A percentile compares a stretch with the other conserved stretches of the same genome.
These are phyloP conservation scores for Rhodotorula kratochvilovae DNA, from an alignment of 768 basidiomycete species.

Conservation along the genomic window DNA sequence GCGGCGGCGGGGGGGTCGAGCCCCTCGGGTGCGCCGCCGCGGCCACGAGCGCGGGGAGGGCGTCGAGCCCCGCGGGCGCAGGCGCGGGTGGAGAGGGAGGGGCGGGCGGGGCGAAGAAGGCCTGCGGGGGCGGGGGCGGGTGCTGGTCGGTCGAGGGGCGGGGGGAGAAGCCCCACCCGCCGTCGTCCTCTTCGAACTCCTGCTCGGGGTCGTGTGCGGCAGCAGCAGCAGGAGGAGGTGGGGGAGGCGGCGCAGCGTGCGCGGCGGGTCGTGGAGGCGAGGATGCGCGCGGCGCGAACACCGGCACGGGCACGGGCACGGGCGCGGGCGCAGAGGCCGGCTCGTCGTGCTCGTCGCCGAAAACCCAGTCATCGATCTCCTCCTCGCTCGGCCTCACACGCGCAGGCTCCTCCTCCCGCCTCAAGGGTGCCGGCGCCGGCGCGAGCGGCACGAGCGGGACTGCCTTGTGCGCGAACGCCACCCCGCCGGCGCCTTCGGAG, in stretches of 20 bases:
- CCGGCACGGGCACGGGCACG: not conserved
- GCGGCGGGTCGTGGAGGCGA: not conserved
- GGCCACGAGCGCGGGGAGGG: too few species aligned
- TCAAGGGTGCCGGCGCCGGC: not conserved
- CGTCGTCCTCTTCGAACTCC: not conserved
- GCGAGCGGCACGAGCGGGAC: not conserved
- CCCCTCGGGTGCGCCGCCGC: too few species aligned
- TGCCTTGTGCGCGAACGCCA: not conserved
- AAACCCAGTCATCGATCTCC: conserved; percentile 20
- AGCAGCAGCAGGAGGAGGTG: too few species aligned
- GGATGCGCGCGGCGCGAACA: not conserved
- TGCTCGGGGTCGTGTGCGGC: too few species aligned
- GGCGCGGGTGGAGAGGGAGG: too few species aligned
- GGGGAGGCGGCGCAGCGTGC: too few species aligned
- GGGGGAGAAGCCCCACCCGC: not conserved
- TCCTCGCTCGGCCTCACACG: not conserved
- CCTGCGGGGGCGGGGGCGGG: too few species aligned
- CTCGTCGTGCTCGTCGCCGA: conserved; percentile 8
- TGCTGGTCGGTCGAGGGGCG: not conserved
- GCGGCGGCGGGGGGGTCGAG: too few species aligned
- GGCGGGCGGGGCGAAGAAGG: too few species aligned
- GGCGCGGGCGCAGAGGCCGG: too few species aligned
- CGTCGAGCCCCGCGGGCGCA: too few species aligned
- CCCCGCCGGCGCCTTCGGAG: not conserved
- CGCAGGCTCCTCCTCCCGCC: not conserved